phyloP scores from a whole-genome alignment of 768 basidiomycete species.

The Sporobolomyces phaffii region DNA sequence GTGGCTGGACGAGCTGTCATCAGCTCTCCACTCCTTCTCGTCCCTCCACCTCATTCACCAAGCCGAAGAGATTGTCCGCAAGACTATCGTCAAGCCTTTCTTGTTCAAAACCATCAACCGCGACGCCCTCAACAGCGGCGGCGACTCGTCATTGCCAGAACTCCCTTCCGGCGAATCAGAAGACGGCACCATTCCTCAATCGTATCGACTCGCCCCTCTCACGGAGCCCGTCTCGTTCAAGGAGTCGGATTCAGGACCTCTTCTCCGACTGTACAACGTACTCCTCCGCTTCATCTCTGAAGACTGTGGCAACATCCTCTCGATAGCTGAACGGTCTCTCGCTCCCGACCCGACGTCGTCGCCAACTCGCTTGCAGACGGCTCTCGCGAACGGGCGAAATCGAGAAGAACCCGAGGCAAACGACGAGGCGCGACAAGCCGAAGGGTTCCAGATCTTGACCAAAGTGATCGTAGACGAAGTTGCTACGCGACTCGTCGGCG shows the following conservation, averaged over 20 bases:
- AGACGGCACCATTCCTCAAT: neutral
- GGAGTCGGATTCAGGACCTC: constrained; percentile 56
- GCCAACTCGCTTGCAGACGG: too few species aligned
- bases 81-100: constrained; percentile 66
- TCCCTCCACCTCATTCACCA: constrained; percentile 69
- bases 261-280: constrained; percentile 73
- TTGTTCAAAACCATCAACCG: constrained; percentile 54
- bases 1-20: constrained; percentile 59
- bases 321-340: constrained; percentile 63
- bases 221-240: neutral
- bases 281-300: constrained; percentile 73
- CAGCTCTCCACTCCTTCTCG: constrained; percentile 75
- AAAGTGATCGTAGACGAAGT: constrained; percentile 86
- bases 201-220: constrained; percentile 29
- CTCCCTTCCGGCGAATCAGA: neutral
- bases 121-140: constrained; percentile 22
- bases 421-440: constrained; percentile 31
- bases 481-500: constrained; percentile 70
- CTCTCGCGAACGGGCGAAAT: constrained; percentile 23
- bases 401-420: neutral
- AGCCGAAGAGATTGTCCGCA: constrained; percentile 77
- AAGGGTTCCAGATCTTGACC: constrained; percentile 72
- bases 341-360: constrained; percentile 25
- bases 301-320: constrained; percentile 68
- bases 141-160: neutral